phyloP scores from a whole-genome alignment of 768 basidiomycete genomes.

The Chalciporus pseudorubinellus region DNA sequence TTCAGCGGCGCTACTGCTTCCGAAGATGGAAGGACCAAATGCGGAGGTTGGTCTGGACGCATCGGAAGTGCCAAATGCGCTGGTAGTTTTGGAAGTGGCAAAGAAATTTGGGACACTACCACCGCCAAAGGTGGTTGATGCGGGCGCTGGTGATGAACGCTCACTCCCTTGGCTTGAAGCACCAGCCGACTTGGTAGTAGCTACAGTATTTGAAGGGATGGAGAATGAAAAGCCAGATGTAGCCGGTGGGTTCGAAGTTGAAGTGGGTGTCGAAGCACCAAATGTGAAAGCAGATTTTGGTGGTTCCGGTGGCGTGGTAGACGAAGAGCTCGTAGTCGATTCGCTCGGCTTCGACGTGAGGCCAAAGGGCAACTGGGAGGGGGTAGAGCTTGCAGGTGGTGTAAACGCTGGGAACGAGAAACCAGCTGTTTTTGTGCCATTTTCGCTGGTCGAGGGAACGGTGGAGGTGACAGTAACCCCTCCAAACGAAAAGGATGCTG shows the following conservation, averaged over 20 bases:
- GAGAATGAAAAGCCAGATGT: conserved; percentile 20
- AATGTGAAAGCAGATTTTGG: conserved; percentile 33
- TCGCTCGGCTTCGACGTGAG: conserved; percentile 21
- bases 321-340: conserved; percentile 2
- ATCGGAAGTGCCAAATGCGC: conserved; percentile 21
- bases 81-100: conserved; percentile 14
- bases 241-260: conserved; percentile 7
- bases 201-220: conserved; percentile 7
- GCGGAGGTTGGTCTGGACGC: conserved; percentile 22
- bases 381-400: conserved; percentile 16
- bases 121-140: conserved; percentile 13
- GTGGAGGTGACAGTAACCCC: conserved; percentile 17
- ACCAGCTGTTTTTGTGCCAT: conserved; percentile 16
- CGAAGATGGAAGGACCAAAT: conserved; percentile 28
- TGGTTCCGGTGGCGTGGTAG: conserved; percentile 15
- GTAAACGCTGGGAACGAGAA: conserved; percentile 28
- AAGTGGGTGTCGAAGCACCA: conserved; percentile 7
- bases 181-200: conserved; percentile 5
- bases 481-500: conserved; percentile 35
- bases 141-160: conserved; percentile 9
- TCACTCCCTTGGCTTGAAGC: conserved; percentile 13
- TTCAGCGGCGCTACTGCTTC: conserved; percentile 14
- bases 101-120: conserved; percentile 24
- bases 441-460: conserved; percentile 14
- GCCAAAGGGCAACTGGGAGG: conserved; percentile 12